phyloP scores from a whole-genome alignment of 73 alveolate species.

The Stentor roeselii region DNA sequence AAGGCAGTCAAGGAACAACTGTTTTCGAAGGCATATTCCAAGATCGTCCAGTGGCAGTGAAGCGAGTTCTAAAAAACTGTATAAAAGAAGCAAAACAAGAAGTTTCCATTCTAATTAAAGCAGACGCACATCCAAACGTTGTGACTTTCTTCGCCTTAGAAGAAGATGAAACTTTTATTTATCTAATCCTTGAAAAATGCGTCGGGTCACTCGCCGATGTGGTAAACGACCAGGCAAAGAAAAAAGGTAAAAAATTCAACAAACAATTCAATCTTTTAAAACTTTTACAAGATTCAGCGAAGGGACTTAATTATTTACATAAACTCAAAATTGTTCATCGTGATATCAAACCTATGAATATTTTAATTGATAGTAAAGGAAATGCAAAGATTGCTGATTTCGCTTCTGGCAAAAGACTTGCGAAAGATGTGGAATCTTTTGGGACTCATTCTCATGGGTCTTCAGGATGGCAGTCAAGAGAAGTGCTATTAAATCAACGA shows the following conservation, averaged over 20 bases:
- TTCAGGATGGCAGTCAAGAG: constrained; percentile 62
- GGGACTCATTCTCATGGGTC: constrained; percentile 56
- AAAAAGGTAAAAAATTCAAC: constrained; percentile 13
- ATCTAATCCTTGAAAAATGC: constrained; percentile 62
- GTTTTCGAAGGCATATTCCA: constrained; percentile 60
- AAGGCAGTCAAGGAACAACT: constrained; percentile 56
- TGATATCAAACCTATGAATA: constrained; percentile 86
- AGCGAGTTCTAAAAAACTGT: constrained; percentile 45
- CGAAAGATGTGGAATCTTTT: constrained; percentile 31
- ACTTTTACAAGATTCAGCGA: constrained; percentile 60
- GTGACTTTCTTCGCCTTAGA: constrained; percentile 50
- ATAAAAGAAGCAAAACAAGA: constrained; percentile 36
- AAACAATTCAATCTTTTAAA: neutral
- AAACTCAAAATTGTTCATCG: constrained; percentile 73
- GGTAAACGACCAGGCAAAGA: neutral
- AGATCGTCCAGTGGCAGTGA: constrained; percentile 54
- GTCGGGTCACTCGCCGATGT: constrained; percentile 42
- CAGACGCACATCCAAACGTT: constrained; percentile 56
- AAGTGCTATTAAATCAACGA: constrained; percentile 33
- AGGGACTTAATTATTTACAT: constrained; percentile 69
- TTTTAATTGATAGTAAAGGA: constrained; percentile 63
- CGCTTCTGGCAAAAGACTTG: constrained; percentile 69
- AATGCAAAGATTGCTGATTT: constrained; percentile 79
- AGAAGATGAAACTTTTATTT: constrained; percentile 51
- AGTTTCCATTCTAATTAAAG: constrained; percentile 36